Conservation (phyloP, 2,329 filamentous ascomycete genomes). For the Septoria linicola region DNA sequence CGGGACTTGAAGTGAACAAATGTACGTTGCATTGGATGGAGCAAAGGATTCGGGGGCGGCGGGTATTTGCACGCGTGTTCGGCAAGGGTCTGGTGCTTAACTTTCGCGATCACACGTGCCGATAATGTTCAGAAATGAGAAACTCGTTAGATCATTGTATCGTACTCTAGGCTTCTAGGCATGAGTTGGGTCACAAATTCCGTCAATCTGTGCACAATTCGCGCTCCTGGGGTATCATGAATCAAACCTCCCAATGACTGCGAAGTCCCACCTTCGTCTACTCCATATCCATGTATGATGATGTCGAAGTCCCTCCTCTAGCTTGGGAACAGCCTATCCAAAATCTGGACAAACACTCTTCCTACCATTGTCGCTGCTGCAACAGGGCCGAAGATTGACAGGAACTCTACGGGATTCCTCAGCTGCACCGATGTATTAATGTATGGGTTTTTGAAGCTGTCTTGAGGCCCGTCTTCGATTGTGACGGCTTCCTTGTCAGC, state of each 20-base stretch:
- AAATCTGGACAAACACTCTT: constrained; percentile 35
- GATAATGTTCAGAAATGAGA: too few relatives aligned
- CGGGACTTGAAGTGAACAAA: too few relatives aligned
- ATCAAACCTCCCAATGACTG: background rate
- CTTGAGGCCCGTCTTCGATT: constrained; percentile 32
- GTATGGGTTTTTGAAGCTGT: constrained; percentile 42
- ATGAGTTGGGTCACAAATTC: constrained; percentile 1
- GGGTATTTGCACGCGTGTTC: too few relatives aligned
- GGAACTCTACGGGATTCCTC: constrained; percentile 41
- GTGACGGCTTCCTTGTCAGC: constrained; percentile 52
- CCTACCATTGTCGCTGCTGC: constrained; percentile 40
- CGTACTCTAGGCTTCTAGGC: background rate
- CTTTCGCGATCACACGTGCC: too few relatives aligned
- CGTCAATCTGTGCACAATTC: background rate
- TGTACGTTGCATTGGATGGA: too few relatives aligned
- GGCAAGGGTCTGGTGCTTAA: too few relatives aligned
- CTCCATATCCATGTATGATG: background rate
- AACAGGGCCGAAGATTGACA: constrained; percentile 47
- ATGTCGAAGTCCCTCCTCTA: background rate
- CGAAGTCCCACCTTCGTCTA: background rate
- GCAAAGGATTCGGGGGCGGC: too few relatives aligned
- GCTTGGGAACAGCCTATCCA: constrained; percentile 27
- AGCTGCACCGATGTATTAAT: constrained; percentile 51
- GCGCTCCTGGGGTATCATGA: constrained; percentile 3
- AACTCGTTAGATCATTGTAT: background rate